Percentiles rank a stretch among this genome's conserved stretches.
These are phyloP conservation scores for Colletotrichum lini DNA, from an alignment of 2,329 filamentous ascomycete species.

Conservation along the genomic window DNA sequence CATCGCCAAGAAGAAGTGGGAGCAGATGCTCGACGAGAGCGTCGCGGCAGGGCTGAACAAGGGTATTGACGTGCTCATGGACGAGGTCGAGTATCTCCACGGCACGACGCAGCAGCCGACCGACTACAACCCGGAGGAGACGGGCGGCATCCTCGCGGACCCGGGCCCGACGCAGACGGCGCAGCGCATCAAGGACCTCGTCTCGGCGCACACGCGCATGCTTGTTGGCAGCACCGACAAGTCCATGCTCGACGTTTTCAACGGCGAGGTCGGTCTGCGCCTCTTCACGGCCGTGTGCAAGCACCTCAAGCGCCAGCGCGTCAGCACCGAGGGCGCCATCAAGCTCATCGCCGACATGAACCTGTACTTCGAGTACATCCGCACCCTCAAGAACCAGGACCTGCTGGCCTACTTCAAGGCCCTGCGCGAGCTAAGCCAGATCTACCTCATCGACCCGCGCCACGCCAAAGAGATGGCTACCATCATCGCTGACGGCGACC, in stretches of 20 bases:
- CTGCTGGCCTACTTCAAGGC: conserved; percentile 92
- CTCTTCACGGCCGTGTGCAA: conserved; percentile 95
- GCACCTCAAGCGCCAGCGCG: conserved; percentile 94
- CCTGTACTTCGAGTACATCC: conserved; percentile 88
- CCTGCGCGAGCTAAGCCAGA: conserved; percentile 91
- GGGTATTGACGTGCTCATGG: conserved; percentile 98
- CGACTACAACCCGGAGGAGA: conserved; percentile 85
- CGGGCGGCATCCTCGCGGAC: conserved; percentile 59
- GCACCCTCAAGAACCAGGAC: conserved; percentile 85
- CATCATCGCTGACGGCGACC: conserved; percentile 91
- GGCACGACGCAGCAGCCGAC: conserved; percentile 88
- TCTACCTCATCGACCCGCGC: conserved; percentile 89
- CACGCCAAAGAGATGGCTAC: conserved; percentile 96
- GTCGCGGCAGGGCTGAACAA: conserved; percentile 97
- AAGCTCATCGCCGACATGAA: conserved; percentile 98
- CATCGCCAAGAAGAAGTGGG: conserved; percentile 97
- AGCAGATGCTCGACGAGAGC: conserved; percentile 97
- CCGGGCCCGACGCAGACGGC: conserved; percentile 86
- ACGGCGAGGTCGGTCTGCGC: conserved; percentile 94
- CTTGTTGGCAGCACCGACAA: conserved; percentile 96
- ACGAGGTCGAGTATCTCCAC: conserved; percentile 96
- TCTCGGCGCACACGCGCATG: conserved; percentile 92
- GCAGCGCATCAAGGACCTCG: conserved; percentile 84
- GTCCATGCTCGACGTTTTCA: conserved; percentile 98
- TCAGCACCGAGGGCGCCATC: conserved; percentile 90